Conservation (phyloP, 495 filamentous ascomycete species). For the Podospora pseudopauciseta region DNA sequence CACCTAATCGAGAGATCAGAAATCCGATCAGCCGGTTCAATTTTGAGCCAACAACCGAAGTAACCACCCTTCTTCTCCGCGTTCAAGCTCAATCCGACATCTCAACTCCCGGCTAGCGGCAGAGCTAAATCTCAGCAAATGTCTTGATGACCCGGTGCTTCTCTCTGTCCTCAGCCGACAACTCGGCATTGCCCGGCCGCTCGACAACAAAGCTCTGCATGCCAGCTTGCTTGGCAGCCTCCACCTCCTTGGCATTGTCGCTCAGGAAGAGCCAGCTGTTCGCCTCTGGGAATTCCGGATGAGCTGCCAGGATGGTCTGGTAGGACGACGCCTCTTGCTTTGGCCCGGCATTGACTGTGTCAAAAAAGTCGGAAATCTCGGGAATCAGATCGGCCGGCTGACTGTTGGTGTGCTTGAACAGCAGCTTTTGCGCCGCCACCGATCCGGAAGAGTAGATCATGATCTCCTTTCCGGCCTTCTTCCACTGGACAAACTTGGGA, state of each 20-base stretch:
- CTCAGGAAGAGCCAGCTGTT: conserved; percentile 63
- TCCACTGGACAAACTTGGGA: conserved; percentile 53
- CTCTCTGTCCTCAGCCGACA: conserved; percentile 45
- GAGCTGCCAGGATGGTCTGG: conserved; percentile 48
- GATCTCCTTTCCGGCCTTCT: conserved; percentile 42
- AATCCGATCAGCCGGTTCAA: background rate
- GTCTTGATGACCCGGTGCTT: conserved; percentile 43
- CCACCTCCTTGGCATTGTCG: conserved; percentile 67
- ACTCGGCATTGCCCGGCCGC: conserved; percentile 58
- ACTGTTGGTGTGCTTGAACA: conserved; percentile 62
- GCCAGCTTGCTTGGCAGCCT: conserved; percentile 59
- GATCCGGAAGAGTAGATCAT: conserved; percentile 71
- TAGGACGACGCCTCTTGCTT: conserved; percentile 62
- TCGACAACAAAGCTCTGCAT: conserved; percentile 60
- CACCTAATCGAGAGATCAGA: background rate
- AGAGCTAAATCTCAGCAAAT: conserved; percentile 40
- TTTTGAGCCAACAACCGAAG: background rate
- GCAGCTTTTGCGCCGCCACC: conserved; percentile 66
- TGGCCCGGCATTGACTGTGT: conserved; percentile 69
- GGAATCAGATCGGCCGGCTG: conserved; percentile 53
- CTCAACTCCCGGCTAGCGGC: background rate
- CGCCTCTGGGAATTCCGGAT: conserved; percentile 34
- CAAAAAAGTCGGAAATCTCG: conserved; percentile 59
- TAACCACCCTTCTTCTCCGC: background rate
- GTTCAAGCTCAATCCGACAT: background rate